phyloP scores from a whole-genome alignment of 1,139 yeast genomes.

The Nematodospora anomalae region DNA sequence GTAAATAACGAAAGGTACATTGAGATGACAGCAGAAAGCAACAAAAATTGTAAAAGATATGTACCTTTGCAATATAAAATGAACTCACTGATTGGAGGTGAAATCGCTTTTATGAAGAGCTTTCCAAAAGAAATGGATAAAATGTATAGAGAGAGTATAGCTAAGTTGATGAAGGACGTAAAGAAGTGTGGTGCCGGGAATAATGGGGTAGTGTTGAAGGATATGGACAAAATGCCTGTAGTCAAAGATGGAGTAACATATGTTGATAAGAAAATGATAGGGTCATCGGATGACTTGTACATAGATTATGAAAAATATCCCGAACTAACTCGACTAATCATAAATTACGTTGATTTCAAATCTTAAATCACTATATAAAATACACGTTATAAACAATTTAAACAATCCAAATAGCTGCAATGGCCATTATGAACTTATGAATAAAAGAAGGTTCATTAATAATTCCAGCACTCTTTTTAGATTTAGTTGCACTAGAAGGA shows the following conservation, averaged over 20 bases:
- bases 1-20: slow-evolving; percentile 14
- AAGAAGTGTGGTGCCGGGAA: slow-evolving; percentile 2
- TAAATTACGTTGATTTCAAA: slow-evolving; percentile 9
- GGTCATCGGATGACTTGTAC: slow-evolving; percentile 3
- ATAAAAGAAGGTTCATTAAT: slow-evolving; percentile 18
- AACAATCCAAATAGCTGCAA: slow-evolving; percentile 20
- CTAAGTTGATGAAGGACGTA: slow-evolving; percentile 8
- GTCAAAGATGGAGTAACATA: slow-evolving; percentile 4
- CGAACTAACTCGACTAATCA: slow-evolving; percentile 9
- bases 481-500: slow-evolving; percentile 1
- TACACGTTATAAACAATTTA: slow-evolving; percentile 1
- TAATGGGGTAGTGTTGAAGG: slow-evolving; percentile 11
- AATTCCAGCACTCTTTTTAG: slow-evolving; percentile 23
- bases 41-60: slow-evolving; percentile 1
- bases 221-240: slow-evolving; percentile 4
- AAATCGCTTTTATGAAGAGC: slow-evolving; percentile 16
- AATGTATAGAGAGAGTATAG: slow-evolving; percentile 16
- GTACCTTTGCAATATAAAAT: slow-evolving; percentile 8
- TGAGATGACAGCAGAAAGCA: slow-evolving; percentile 5
- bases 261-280: slow-evolving; percentile 4
- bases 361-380: background rate
- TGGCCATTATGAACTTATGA: slow-evolving; percentile 16
- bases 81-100: slow-evolving; percentile 13
- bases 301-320: slow-evolving; percentile 11
- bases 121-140: slow-evolving; percentile 15